These are phyloP conservation scores for Monosporascus cannonballus DNA, from an alignment of 2,329 filamentous ascomycete genomes.

Conservation along the genomic window DNA sequence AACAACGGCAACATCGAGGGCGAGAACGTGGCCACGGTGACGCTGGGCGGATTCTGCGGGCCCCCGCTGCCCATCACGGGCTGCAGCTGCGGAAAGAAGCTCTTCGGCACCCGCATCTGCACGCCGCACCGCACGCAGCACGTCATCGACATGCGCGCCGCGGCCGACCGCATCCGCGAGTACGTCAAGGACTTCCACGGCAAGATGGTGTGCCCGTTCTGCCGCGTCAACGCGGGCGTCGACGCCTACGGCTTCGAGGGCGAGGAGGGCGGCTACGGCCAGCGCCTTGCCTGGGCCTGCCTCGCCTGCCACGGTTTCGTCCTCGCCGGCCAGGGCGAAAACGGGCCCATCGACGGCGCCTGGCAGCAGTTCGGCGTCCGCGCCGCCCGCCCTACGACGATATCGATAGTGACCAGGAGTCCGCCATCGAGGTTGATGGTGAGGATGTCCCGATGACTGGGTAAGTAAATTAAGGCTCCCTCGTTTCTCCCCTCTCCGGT, in stretches of 20 bases:
- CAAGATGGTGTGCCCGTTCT: constrained; percentile 25
- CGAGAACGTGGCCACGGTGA: neutral
- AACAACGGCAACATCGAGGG: too few relatives aligned
- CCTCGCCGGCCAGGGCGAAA: neutral
- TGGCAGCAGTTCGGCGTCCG: too few relatives aligned
- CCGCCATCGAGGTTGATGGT: too few relatives aligned
- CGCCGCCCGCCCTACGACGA: too few relatives aligned
- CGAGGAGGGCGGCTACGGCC: constrained; percentile 1
- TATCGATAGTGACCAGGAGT: too few relatives aligned
- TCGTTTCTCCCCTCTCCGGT: too few relatives aligned
- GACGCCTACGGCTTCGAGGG: constrained; percentile 7
- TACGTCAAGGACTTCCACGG: constrained; percentile 21
- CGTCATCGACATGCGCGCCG: constrained; percentile 16
- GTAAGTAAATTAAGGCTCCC: too few relatives aligned
- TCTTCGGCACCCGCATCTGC: constrained; percentile 29
- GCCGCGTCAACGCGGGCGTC: constrained; percentile 15
- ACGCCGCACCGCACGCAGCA: constrained; percentile 27
- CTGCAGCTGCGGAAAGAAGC: constrained; percentile 30
- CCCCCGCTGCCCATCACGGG: constrained; percentile 24
- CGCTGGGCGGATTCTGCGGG: constrained; percentile 3
- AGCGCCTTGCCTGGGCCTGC: constrained; percentile 25
- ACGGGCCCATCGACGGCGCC: neutral
- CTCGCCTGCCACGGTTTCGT: constrained; percentile 25
- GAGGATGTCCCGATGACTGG: too few relatives aligned
- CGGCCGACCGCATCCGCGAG: constrained; percentile 16